Base-by-base conservation (phyloP, 164 flowering plant genomes). In the Annona squamosa region DNA sequence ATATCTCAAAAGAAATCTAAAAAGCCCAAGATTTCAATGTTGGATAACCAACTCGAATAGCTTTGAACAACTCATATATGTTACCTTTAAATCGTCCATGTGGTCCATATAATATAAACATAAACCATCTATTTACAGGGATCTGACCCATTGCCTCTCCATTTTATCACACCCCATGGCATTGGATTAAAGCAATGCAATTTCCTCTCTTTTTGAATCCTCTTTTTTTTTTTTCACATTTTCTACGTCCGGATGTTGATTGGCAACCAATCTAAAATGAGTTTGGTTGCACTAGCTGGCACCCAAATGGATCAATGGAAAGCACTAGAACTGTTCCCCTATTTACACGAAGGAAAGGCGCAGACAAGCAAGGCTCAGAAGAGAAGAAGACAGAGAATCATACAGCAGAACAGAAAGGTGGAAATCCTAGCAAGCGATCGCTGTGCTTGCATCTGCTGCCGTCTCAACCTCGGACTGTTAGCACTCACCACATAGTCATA, bases 351-450 rank as follows among this genome's bases (percentile, higher is more conserved):
- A 44, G 43, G 46, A 66, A 66, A 66, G 68, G 17, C 5, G 43
- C 44, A 13, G 45, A 42, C 68, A 44, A 42, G 48, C 16, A 46
- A 45, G 4, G 48, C 6, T 81, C 81, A 85, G 75, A 87, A 87
- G 48, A 83, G 67, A 73, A 85, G 67, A 63, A 88, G 85, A 78
- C 86, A 86, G 59, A 88, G 18, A 45, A 81, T 67, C n/a, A 83
- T 41, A 79, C 86, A 83, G 75, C 86, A 86, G 71, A 82, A 82
- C 62, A 86, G 83, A 70, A 87, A 87, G 67, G 82, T 73, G 0
- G 85, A 83, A 9, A 87, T 72, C 72, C 87, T 80, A 74, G 71
- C 73, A 1, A 86, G 85, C 0, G 84, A 85, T 70, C 82, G 85
- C 67, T 82, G 83, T 5, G 77, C 69, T 68, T 82, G 75, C 79